Conservation (phyloP, 73 alveolate genomes). For the Breviolum minutum region DNA sequence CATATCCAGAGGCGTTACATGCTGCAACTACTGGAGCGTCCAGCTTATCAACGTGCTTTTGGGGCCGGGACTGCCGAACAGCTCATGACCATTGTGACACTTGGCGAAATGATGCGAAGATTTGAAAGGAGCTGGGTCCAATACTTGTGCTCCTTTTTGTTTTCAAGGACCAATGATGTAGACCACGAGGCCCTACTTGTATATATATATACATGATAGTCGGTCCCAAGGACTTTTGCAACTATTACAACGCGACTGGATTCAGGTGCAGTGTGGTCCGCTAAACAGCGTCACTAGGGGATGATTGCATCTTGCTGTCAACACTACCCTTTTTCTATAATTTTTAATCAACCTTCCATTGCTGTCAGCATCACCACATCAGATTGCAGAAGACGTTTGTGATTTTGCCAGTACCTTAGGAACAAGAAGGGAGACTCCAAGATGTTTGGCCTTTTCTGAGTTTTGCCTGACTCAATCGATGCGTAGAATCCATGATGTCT, state of each 20-base stretch:
- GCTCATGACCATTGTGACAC: conserved; percentile 37
- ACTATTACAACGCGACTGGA: too few relatives aligned
- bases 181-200: not conserved
- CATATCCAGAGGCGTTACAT: conserved; percentile 92
- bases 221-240: not conserved
- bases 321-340: not conserved
- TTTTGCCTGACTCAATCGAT: not conserved
- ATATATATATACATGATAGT: too few relatives aligned
- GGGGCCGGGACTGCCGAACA: conserved; percentile 57
- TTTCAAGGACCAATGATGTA: too few relatives aligned
- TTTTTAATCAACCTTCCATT: too few relatives aligned
- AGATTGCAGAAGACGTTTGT: not conserved
- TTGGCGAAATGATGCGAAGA: not conserved
- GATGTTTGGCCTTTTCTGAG: conserved; percentile 84
- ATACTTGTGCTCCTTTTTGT: too few relatives aligned
- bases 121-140: not conserved
- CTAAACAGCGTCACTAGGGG: too few relatives aligned
- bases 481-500: too few relatives aligned
- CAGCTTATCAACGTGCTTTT: conserved; percentile 54
- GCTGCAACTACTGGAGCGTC: conserved; percentile 79
- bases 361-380: not conserved
- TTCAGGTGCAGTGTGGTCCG: too few relatives aligned
- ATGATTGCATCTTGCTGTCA: not conserved
- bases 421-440: conserved; percentile 32
- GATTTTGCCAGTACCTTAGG: not conserved